Conservation (phyloP, 148 eudicot species). For the Drosera capensis region DNA sequence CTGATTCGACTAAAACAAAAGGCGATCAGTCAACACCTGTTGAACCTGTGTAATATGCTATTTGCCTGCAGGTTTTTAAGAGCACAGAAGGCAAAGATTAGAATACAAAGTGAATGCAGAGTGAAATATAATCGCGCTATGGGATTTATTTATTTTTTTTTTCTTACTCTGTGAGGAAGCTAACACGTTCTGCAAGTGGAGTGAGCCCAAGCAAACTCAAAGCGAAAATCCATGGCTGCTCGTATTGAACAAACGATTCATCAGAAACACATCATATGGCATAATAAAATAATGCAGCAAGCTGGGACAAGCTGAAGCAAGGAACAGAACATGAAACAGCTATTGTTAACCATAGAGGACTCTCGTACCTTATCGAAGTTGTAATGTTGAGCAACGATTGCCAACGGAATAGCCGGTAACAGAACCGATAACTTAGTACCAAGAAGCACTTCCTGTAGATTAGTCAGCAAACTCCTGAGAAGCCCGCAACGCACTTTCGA, state of each 20-base stretch:
- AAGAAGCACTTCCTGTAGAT: slow-evolving; percentile 53
- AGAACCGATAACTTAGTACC: slow-evolving; percentile 63
- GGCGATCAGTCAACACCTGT: slow-evolving; percentile 35
- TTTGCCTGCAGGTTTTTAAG: slow-evolving; percentile 48
- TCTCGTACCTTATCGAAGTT: slow-evolving; percentile 36
- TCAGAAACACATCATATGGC: neutral
- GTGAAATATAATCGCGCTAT: no score
- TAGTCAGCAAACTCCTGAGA: slow-evolving; percentile 24
- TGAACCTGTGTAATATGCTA: slow-evolving; percentile 76
- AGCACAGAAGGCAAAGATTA: slow-evolving; percentile 3
- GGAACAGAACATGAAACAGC: neutral
- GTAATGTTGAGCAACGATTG: slow-evolving; percentile 30
- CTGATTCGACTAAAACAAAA: neutral
- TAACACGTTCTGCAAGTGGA: slow-evolving; percentile 83
- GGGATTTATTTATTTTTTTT: neutral
- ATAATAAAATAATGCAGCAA: neutral
- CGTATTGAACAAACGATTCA: neutral
- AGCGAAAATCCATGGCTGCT: slow-evolving; percentile 79
- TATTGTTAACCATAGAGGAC: slow-evolving; percentile 1
- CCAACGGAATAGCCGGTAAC: slow-evolving; percentile 51
- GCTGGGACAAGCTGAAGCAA: neutral
- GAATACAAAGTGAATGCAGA: neutral
- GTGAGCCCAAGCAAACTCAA: slow-evolving; percentile 77
- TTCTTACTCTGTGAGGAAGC: slow-evolving; percentile 87
- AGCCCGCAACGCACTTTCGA: slow-evolving; percentile 24